phyloP scores from a whole-genome alignment of 441 rosid genomes.

The Euphorbia celastroides region DNA sequence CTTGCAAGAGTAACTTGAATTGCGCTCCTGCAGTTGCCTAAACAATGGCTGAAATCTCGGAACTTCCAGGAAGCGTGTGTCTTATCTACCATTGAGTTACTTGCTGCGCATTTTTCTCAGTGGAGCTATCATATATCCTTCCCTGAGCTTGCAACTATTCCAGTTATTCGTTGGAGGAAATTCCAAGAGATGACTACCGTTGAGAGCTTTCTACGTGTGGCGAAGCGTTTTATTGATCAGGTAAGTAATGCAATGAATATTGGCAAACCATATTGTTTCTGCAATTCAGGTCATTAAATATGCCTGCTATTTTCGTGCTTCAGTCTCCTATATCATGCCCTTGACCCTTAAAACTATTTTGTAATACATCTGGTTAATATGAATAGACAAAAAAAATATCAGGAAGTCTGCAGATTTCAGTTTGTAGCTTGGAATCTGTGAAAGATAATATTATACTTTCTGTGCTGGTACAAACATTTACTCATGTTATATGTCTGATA shows the following conservation, averaged over 20 bases:
- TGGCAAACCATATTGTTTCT: background rate
- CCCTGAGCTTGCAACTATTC: constrained; percentile 82
- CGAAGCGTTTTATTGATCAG: constrained; percentile 77
- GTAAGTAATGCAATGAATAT: constrained; percentile 25
- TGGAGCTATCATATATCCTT: constrained; percentile 92
- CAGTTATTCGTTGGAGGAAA: constrained; percentile 58
- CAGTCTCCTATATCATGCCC: background rate
- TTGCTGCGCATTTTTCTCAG: constrained; percentile 71
- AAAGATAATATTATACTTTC: background rate
- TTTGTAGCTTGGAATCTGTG: background rate
- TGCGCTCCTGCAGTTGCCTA: constrained; percentile 56
- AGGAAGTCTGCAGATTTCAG: background rate
- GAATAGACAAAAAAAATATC: background rate
- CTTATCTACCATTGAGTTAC: constrained; percentile 53
- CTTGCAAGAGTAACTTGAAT: constrained; percentile 13
- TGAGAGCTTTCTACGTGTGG: constrained; percentile 52
- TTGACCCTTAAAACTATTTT: background rate
- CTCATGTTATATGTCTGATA: background rate
- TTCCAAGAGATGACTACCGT: constrained; percentile 48
- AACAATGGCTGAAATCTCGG: constrained; percentile 77
- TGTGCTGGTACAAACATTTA: background rate
- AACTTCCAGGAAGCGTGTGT: constrained; percentile 73
- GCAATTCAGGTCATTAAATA: background rate
- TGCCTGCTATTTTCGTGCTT: background rate
- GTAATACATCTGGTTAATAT: background rate